Conservation (phyloP, 306 rosid genomes). For the Citrullus amarus region DNA sequence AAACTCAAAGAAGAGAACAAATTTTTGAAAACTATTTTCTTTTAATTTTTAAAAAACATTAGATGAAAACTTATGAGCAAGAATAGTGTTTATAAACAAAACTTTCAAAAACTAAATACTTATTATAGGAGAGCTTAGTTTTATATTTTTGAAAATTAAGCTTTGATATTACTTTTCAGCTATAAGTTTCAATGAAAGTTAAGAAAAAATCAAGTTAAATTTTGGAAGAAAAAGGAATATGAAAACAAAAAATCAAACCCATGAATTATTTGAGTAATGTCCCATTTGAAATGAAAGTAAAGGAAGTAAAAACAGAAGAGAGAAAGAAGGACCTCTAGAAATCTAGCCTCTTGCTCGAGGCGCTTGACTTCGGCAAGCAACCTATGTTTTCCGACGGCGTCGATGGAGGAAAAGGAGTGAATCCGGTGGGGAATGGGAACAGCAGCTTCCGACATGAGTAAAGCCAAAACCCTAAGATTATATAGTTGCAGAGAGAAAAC, state of each 20-base stretch:
- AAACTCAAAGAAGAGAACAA: too few species aligned
- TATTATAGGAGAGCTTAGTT: too few species aligned
- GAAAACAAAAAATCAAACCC: background rate
- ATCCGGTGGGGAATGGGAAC: slow-evolving; percentile 45
- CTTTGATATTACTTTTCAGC: too few species aligned
- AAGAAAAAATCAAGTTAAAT: too few species aligned
- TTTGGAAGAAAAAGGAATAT: too few species aligned
- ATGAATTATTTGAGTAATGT: background rate
- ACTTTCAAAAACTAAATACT: too few species aligned
- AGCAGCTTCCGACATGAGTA: slow-evolving; percentile 50
- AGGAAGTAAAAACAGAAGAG: background rate
- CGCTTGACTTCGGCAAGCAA: slow-evolving; percentile 75
- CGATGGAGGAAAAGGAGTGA: slow-evolving; percentile 48
- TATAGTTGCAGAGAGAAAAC: background rate
- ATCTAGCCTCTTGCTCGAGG: slow-evolving; percentile 81
- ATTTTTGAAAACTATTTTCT: too few species aligned
- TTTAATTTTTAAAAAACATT: too few species aligned
- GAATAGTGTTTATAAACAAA: too few species aligned
- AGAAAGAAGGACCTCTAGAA: slow-evolving; percentile 49
- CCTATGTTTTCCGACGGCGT: slow-evolving; percentile 87
- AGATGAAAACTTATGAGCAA: too few species aligned
- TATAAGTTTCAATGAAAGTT: too few species aligned
- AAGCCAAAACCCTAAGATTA: background rate
- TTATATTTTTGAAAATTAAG: too few species aligned
- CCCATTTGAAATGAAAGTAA: background rate